Conservation (phyloP, 768 basidiomycete genomes). For the Hypholoma fasciculare region DNA sequence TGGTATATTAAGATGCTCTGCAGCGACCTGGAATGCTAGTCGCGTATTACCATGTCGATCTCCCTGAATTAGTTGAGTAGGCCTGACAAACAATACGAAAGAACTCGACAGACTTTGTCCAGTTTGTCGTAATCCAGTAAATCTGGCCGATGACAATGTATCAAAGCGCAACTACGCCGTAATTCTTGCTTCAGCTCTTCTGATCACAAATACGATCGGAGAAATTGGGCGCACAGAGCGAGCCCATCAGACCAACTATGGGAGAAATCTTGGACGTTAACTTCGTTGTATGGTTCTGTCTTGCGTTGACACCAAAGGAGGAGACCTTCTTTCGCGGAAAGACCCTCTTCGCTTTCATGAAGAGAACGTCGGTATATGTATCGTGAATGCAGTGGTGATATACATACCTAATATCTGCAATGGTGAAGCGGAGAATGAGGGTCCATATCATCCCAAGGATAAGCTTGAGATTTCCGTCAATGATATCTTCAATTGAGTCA, state of each 20-base stretch:
- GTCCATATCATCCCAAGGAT: conserved; percentile 99
- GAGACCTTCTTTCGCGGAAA: conserved; percentile 97
- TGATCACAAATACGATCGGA: background rate
- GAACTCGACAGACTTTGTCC: conserved; percentile 60
- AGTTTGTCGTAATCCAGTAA: conserved; percentile 86
- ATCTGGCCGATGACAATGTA: conserved; percentile 97
- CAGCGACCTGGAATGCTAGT: conserved; percentile 86
- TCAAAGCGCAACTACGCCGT: conserved; percentile 84
- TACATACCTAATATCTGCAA: conserved; percentile 93
- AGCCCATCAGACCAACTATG: conserved; percentile 93
- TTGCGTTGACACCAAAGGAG: conserved; percentile 98
- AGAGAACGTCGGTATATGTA: conserved; percentile 8
- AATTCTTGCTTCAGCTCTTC: conserved; percentile 5
- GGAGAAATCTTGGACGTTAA: conserved; percentile 93
- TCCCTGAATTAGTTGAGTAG: conserved; percentile 39
- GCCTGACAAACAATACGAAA: background rate
- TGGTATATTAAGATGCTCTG: conserved; percentile 87
- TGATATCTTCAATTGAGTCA: conserved; percentile 67
- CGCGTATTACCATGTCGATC: conserved; percentile 83
- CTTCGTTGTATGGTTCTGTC: conserved; percentile 87
- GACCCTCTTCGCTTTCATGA: conserved; percentile 82
- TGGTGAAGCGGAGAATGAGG: conserved; percentile 94
- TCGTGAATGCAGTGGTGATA: background rate
- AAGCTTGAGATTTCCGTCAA: conserved; percentile 97
- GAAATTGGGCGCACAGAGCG: conserved; percentile 69